A percentile compares a stretch with the other conserved stretches of the same genome.
Evolutionary conservation across 1,139 yeast species (phyloP).

Genomic region (Petasospora rhodanensis): DNA sequence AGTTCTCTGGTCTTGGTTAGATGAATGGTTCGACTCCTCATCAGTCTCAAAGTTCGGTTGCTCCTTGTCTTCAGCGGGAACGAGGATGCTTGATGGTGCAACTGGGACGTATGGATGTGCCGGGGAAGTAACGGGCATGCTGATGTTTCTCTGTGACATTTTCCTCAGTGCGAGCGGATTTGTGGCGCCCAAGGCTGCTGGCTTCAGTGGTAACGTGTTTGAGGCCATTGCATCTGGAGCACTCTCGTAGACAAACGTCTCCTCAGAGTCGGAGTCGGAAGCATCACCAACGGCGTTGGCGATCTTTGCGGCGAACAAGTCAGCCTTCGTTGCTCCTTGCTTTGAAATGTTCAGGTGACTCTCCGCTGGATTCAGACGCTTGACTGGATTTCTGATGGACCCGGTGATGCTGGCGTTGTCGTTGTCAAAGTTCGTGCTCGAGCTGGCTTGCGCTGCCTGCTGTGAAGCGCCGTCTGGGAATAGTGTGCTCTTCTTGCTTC

Average conservation of each 20-base stretch:
- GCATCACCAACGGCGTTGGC: constrained; percentile 94
- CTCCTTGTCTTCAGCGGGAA: constrained; percentile 13
- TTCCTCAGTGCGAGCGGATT: constrained; percentile 23
- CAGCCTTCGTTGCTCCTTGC: constrained; percentile 58
- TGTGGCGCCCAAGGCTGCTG: constrained; percentile 13
- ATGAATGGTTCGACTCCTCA: constrained; percentile 10
- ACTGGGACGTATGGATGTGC: constrained; percentile 14
- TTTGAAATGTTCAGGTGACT: constrained; percentile 19
- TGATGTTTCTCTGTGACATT: constrained; percentile 21
- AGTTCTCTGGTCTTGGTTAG: constrained; percentile 8
- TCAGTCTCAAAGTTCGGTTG: constrained; percentile 10
- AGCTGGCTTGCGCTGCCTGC: constrained; percentile 4
- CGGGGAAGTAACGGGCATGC: constrained; percentile 23
- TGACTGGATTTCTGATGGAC: constrained; percentile 21
- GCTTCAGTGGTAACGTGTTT: constrained; percentile 21
- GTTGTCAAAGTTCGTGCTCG: constrained; percentile 14
- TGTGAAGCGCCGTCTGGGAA: constrained; percentile 19
- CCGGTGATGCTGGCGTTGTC: constrained; percentile 23
- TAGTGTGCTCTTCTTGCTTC: constrained; percentile 23
- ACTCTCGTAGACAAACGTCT: constrained; percentile 85
- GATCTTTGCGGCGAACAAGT: constrained; percentile 87
- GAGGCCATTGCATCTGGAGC: constrained; percentile 38
- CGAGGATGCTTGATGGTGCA: constrained; percentile 7
- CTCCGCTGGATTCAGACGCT: constrained; percentile 15
- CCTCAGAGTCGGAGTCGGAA: constrained; percentile 83